A percentile compares a stretch with the other conserved stretches of the same genome.
Conservation (phyloP, 768 basidiomycete genomes). For the Tephrocybe sp. region DNA sequence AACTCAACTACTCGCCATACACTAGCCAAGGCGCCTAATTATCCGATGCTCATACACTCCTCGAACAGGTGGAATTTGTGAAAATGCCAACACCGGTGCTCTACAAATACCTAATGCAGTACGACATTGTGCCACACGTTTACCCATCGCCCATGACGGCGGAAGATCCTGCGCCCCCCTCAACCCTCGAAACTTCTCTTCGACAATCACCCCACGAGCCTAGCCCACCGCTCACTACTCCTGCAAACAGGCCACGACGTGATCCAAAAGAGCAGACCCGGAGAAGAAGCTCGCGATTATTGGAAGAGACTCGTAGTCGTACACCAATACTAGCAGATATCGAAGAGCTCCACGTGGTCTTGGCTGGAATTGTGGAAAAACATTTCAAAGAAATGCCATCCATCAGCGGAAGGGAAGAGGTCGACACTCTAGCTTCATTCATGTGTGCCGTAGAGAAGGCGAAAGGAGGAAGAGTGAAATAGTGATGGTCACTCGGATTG, state of each 20-base stretch:
- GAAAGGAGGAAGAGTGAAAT: conserved; percentile 34
- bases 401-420: conserved; percentile 62
- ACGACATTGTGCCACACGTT: conserved; percentile 69
- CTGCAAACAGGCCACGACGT: conserved; percentile 73
- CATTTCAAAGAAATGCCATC: conserved; percentile 66
- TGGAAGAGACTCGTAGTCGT: conserved; percentile 55
- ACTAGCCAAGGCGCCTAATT: not conserved
- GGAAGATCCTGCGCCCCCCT: conserved; percentile 72
- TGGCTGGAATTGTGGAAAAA: conserved; percentile 69
- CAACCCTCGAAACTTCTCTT: conserved; percentile 51
- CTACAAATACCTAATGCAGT: conserved; percentile 72
- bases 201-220: conserved; percentile 47
- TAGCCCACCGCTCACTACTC: conserved; percentile 52
- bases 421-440: conserved; percentile 80
- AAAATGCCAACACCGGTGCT: conserved; percentile 65
- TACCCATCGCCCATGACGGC: conserved; percentile 68
- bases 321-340: conserved; percentile 72
- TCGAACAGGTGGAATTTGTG: conserved; percentile 69
- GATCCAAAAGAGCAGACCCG: conserved; percentile 62
- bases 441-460: conserved; percentile 74
- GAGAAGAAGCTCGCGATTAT: conserved; percentile 68
- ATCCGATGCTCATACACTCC: not conserved
- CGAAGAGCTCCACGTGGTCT: conserved; percentile 61
- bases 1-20: conserved; percentile 3
- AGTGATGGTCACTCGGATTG: conserved; percentile 1